These are phyloP conservation scores for Nadsonia commutata DNA, from an alignment of 1,139 yeast species.

Conservation along the genomic window DNA sequence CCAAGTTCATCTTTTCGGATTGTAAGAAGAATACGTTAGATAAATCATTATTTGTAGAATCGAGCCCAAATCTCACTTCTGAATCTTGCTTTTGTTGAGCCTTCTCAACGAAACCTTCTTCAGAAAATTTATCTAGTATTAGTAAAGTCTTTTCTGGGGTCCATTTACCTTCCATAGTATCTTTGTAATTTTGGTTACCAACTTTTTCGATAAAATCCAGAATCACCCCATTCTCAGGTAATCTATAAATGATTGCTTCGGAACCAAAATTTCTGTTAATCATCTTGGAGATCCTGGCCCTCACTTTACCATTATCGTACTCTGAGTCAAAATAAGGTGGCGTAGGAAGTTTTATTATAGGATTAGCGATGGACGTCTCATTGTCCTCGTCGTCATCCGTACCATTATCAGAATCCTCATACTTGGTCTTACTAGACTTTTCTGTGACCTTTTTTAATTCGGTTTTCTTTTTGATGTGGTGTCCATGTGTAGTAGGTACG, in stretches of 20 bases:
- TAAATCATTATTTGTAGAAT: not conserved
- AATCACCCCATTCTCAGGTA: constrained; percentile 61
- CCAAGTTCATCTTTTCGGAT: not conserved
- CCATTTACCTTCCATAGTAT: not conserved
- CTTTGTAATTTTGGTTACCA: not conserved
- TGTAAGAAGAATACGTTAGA: not conserved
- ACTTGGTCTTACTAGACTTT: constrained; percentile 56
- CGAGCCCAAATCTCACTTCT: not conserved
- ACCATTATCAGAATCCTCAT: constrained; percentile 61
- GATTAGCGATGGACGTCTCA: constrained; percentile 19
- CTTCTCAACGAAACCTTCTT: not conserved
- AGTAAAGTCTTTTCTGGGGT: not conserved
- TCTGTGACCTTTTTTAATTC: no score
- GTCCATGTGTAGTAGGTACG: no score
- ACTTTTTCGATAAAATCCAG: constrained; percentile 49
- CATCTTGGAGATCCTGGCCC: constrained; percentile 1
- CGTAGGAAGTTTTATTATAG: constrained; percentile 1
- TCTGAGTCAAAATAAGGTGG: not conserved
- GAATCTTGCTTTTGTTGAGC: not conserved
- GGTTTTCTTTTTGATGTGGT: no score
- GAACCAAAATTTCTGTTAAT: constrained; percentile 16
- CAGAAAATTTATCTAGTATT: not conserved
- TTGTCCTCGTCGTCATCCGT: constrained; percentile 45
- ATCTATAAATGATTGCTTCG: constrained; percentile 40
- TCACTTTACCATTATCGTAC: not conserved